Percentiles rank a stretch among this genome's conserved stretches.
phyloP scores from a whole-genome alignment of 495 filamentous ascomycete genomes.

The Aspergillus saccharolyticus region DNA sequence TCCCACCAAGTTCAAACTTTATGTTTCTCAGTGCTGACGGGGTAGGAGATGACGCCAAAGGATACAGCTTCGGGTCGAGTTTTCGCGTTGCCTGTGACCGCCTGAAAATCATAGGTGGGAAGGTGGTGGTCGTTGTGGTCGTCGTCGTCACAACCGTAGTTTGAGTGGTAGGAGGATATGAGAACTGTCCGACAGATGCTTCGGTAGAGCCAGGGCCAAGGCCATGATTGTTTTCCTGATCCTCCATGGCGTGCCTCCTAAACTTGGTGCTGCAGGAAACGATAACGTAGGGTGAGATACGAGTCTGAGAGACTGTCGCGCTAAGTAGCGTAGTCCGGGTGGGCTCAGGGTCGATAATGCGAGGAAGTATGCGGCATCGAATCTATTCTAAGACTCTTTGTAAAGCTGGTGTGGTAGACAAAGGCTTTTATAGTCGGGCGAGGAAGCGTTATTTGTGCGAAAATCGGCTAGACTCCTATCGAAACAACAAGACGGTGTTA shows the following conservation, averaged over 20 bases:
- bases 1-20: slow-evolving; percentile 64
- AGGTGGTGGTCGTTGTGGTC: slow-evolving; percentile 84
- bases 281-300: neutral
- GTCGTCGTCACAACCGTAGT: slow-evolving; percentile 87
- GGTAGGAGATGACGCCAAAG: slow-evolving; percentile 75
- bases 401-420: neutral
- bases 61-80: slow-evolving; percentile 84
- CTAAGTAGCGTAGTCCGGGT: neutral
- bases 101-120: slow-evolving; percentile 75
- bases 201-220: slow-evolving; percentile 20
- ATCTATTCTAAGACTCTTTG: neutral
- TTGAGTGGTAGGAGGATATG: slow-evolving; percentile 65
- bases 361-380: neutral
- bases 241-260: slow-evolving; percentile 29
- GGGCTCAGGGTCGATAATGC: neutral
- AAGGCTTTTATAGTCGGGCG: neutral
- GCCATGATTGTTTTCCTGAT: slow-evolving; percentile 19
- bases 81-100: slow-evolving; percentile 66
- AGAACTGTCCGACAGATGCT: slow-evolving; percentile 56
- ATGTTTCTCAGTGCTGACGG: slow-evolving; percentile 69
- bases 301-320: neutral
- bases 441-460: neutral
- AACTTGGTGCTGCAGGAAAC: slow-evolving; percentile 7
- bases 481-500: slow-evolving; percentile 14
- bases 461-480: slow-evolving; percentile 8